Base-by-base conservation (phyloP, 2,329 filamentous ascomycete genomes). In the Cladobotryum protrusum region DNA sequence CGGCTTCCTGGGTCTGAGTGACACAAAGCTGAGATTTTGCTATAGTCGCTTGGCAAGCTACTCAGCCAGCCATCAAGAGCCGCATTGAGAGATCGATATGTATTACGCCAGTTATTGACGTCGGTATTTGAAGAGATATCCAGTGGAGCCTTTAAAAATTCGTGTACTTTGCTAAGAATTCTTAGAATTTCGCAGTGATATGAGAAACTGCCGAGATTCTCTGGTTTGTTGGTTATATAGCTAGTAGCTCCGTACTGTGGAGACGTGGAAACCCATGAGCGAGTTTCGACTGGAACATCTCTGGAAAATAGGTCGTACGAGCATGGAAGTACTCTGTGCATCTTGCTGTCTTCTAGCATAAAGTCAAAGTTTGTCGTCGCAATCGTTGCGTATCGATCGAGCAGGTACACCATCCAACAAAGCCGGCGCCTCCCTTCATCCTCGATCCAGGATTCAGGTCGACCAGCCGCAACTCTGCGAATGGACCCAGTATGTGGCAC, bases 401-500 rank as follows among this genome's bases (percentile, higher is more conserved):
- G 62, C 12, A 72, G 63, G 43, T 73, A 73, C 0, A 73, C 68
- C 67, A 73, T 72, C 71, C 71, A 73, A 45, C 68, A 72, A 0
- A 72, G 57, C 2, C 71, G 63, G 3, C 71, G 57, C 2, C 71
- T 60, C 5, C 71, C 68, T 53, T 73, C 71, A 24, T 73, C 71
- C 46, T 73, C 71, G 24, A 73, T 71, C 69, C 70, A 73, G 1
- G 70, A 71, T 13, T 67, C 64, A 1, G 71, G 70, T 5, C 62
- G 64, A 3, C 64, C 61, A 6, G 63, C 61, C 1, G 60, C 61
- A 2, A 72, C 63, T 45, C 66, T 59, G 4, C 65, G 63, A 4
- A 69, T 58, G 0, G 69, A 67, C 0, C 64, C 69, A 0, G 67
- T 66, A 1, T 57, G 57, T 2, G 66, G 65, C 11, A 61, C 53